Conservation (phyloP, 495 filamentous ascomycete genomes). For the Aspergillus homomorphus region DNA sequence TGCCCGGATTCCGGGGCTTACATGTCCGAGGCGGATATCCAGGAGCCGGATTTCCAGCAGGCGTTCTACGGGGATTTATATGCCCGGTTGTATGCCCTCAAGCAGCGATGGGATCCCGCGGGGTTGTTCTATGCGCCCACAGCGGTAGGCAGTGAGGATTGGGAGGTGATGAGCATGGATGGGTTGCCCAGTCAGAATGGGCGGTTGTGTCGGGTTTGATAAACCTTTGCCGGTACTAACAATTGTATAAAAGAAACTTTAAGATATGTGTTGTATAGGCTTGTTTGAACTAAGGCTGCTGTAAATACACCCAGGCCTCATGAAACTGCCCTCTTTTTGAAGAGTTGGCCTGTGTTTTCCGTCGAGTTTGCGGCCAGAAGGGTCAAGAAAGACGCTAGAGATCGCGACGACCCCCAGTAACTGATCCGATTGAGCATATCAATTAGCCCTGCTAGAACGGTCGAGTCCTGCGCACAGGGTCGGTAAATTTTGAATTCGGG, state of each 20-base stretch:
- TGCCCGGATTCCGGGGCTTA: conserved; percentile 36
- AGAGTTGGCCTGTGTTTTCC: not conserved
- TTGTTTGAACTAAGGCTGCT: no score
- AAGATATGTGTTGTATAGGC: no score
- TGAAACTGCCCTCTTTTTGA: no score
- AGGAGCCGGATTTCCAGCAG: conserved; percentile 60
- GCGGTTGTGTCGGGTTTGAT: conserved; percentile 30
- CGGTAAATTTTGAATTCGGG: not conserved
- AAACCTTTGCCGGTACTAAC: no score
- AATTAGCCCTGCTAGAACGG: not conserved
- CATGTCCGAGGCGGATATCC: conserved; percentile 47
- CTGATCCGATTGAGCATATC: not conserved
- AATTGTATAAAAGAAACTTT: no score
- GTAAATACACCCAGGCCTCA: no score
- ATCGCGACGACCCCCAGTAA: not conserved
- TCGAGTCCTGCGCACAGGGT: not conserved
- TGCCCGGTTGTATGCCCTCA: conserved; percentile 44
- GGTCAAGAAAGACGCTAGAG: not conserved
- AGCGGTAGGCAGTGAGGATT: conserved; percentile 53
- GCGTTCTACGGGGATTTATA: conserved; percentile 63
- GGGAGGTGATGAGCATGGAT: conserved; percentile 35
- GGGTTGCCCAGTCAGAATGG: conserved; percentile 36
- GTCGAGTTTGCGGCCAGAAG: not conserved
- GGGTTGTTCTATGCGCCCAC: conserved; percentile 54
- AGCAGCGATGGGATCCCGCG: conserved; percentile 54